Base-by-base conservation (phyloP, 371 early-diverging fungal species). In the Haplosporangium sp. region DNA sequence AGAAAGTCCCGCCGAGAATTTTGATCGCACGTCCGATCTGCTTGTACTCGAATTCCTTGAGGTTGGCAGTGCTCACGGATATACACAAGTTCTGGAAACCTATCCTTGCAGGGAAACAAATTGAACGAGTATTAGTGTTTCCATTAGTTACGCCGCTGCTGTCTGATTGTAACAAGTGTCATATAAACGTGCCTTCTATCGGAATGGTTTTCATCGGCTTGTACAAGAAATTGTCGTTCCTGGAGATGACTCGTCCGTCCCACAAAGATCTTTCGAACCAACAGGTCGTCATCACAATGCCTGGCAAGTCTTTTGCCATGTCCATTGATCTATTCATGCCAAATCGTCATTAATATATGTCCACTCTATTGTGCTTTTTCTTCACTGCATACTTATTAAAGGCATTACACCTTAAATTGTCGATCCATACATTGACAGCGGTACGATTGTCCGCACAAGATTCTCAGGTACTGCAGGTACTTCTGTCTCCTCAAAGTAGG, bases 191-290 rank as follows among this genome's bases (percentile, higher is more conserved):
- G 66, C 73, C 73, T 52, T 54, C 43, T 29, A 72, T 62, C 0
- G 70, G 76, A 3, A 63, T 51, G 0, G 53, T 40, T 21, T 62
- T 69, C 55, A 75, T 61, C 1, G 76, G 76, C 48, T 37, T 62
- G 46, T 47, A 69, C 45, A 75, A 48, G 29, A 75, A 69, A 21
- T 70, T 59, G 1, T 74, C 62, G 20, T 54, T 48, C 29, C 62
- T 62, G 2, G 70, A 41, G 0, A 75, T 54, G 13, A 62, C 62
- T 11, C 45, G 40, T 23, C 67, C 67, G 23, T 69, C 70, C 0
- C 47, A 14, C 7, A 75, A 21, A 0, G 76, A 75, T 5, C 59
- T 54, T 16, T 75, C 70, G 37, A 75, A 70, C 76, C 76, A 75
- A n/a, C 62, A 70, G 36, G 50, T 65, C 1, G 70, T 75, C 59